Evolutionary conservation across 2,329 filamentous ascomycete genomes (phyloP), one percentile per base, ranked within the genome.

Genomic region (Stachybotrys chlorohalonatus): DNA sequence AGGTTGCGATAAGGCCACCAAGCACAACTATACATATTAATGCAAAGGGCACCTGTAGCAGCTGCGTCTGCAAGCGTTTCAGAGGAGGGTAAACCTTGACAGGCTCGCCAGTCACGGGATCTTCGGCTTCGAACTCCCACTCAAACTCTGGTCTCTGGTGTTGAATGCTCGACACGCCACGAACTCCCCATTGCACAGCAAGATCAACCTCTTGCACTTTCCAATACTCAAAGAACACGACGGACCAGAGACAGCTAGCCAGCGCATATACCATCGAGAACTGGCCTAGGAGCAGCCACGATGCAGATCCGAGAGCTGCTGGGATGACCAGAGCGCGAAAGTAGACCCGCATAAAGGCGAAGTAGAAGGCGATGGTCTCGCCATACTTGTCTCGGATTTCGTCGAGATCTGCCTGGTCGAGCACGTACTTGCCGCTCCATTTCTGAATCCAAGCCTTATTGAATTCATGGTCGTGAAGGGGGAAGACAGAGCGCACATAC

Each of bases 171-270:
- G 89, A 92, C 1, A 95, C 91, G 7, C 89, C 88, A 52, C 88
- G 85, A 3, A 96, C 91, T 13, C 89, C 88, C 93, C 93, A 97
- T 62, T 90, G 83, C 15, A 96, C 83, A 8, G 87, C 86, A 7
- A 97, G 77, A 65, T 97, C 92, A 1, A 85, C 77, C 70, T 97
- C 90, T 68, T 95, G 90, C 63, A 93, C 87, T 74, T 95, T 96
- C 93, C 93, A 97, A 70, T 89, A 96, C 68, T 97, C 93, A 55
- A 95, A 87, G 66, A 96, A 96, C 51, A 93, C 75, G 3, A 94
- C 85, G 55, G 87, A 87, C 90, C 92, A 96, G n/a, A 96, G 73
- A 39, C 85, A 87, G 66, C 86, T 92, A 49, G 86, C 78, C 1
- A 92, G 69, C 13, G 88, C 89, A 63, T 95, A 96, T 52, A 91